Evolutionary conservation across 1,284 basidiomycete genomes (phyloP).

Genomic region (Leccinum solheimii): DNA sequence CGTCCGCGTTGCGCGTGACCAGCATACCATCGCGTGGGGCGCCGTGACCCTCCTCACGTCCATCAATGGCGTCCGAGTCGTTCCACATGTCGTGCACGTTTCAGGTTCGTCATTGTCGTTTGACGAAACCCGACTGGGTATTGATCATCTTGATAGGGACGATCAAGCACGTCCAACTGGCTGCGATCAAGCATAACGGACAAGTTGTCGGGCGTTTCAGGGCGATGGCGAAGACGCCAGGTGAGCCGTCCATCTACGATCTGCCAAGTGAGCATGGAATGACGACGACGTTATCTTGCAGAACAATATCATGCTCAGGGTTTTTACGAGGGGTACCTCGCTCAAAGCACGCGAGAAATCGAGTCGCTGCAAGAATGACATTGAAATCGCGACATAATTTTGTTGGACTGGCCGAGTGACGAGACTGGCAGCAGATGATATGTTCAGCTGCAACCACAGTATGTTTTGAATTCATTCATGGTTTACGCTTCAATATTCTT

Average conservation of each 20-base stretch:
- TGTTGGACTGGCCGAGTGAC: background rate
- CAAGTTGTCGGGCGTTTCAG: slow-evolving; percentile 64
- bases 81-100: slow-evolving; percentile 73
- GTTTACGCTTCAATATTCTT: background rate
- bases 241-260: slow-evolving; percentile 34
- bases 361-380: slow-evolving; percentile 59
- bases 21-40: slow-evolving; percentile 70
- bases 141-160: slow-evolving; percentile 51
- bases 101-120: slow-evolving; percentile 53
- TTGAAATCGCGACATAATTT: background rate
- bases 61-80: slow-evolving; percentile 55
- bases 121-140: background rate
- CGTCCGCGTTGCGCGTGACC: slow-evolving; percentile 74
- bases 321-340: slow-evolving; percentile 58
- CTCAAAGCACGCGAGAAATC: slow-evolving; percentile 58
- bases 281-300: slow-evolving; percentile 16
- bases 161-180: slow-evolving; percentile 74
- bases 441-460: background rate
- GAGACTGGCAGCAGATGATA: no score
- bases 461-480: background rate
- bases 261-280: background rate
- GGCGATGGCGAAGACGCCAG: slow-evolving; percentile 50
- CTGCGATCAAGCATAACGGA: slow-evolving; percentile 66
- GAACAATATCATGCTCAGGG: slow-evolving; percentile 50
- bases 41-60: slow-evolving; percentile 62